phyloP scores from a whole-genome alignment of 208 protist species.

The Crithidia fasciculata region DNA sequence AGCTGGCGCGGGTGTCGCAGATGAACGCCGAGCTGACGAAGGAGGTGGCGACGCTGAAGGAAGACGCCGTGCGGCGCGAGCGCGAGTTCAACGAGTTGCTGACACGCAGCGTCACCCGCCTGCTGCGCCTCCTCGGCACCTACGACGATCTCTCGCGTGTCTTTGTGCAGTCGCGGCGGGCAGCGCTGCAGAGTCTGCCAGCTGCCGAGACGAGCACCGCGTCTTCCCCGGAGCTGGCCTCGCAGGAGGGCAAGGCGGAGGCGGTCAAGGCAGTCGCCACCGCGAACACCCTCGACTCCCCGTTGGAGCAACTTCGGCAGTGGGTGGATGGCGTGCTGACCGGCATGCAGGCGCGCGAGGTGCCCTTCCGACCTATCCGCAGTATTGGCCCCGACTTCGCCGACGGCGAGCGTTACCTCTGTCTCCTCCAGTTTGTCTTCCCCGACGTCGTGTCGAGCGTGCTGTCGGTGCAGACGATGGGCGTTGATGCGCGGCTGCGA shows the following conservation, averaged over 20 bases:
- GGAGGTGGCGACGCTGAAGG: slow-evolving; percentile 51
- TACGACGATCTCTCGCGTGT: slow-evolving; percentile 36
- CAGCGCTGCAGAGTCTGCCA: neutral
- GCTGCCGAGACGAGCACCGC: neutral
- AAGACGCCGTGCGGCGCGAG: slow-evolving; percentile 45
- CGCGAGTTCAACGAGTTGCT: slow-evolving; percentile 60
- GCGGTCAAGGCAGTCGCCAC: neutral
- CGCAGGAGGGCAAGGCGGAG: neutral
- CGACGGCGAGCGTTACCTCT: slow-evolving; percentile 62
- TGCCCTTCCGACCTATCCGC: slow-evolving; percentile 27
- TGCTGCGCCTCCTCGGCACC: slow-evolving; percentile 38
- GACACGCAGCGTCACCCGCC: slow-evolving; percentile 25
- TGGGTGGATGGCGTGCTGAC: slow-evolving; percentile 73
- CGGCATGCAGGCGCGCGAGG: slow-evolving; percentile 9
- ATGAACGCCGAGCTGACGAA: slow-evolving; percentile 47
- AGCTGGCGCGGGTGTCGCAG: slow-evolving; percentile 35
- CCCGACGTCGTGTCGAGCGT: slow-evolving; percentile 32
- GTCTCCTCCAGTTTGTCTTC: slow-evolving; percentile 66
- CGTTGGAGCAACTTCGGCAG: slow-evolving; percentile 44
- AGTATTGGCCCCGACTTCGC: slow-evolving; percentile 73
- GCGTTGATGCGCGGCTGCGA: slow-evolving; percentile 48
- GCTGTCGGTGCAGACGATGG: slow-evolving; percentile 32
- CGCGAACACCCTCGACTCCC: slow-evolving; percentile 4
- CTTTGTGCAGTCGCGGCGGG: slow-evolving; percentile 22
- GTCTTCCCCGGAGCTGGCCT: neutral